Evolutionary conservation across 305 asterid species (phyloP).

Genomic region (Plantago coronopus): DNA sequence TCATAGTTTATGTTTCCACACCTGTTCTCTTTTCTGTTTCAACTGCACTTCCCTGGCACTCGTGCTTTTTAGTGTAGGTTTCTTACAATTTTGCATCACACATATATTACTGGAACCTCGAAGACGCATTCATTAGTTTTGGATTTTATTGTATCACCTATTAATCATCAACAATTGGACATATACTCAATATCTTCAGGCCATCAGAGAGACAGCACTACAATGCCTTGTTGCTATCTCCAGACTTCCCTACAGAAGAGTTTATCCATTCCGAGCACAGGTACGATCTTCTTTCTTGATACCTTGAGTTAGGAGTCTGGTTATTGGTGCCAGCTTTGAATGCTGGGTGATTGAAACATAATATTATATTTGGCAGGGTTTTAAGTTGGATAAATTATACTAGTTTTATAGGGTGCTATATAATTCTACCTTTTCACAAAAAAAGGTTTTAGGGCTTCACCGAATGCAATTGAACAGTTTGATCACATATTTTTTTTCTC

Average conservation of each 20-base stretch:
- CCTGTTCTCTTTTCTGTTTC: constrained; percentile 4
- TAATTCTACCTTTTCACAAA: no score
- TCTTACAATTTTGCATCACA: no score
- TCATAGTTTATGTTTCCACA: neutral
- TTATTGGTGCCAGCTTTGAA: neutral
- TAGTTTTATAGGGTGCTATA: no score
- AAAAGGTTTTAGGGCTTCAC: no score
- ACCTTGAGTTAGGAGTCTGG: neutral
- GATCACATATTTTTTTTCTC: no score
- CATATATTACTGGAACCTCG: neutral
- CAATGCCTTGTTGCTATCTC: constrained; percentile 87
- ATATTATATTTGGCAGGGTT: neutral
- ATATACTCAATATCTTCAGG: constrained; percentile 44
- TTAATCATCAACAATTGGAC: constrained; percentile 12
- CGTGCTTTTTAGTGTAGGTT: constrained; percentile 6
- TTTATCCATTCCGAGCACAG: constrained; percentile 72
- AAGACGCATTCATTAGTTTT: neutral
- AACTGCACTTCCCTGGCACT: constrained; percentile 1
- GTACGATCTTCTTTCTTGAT: constrained; percentile 30
- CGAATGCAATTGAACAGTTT: no score
- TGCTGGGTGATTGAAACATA: neutral
- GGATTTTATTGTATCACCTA: constrained; percentile 18
- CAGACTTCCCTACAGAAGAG: constrained; percentile 62
- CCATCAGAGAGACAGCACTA: constrained; percentile 74
- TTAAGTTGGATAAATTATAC: neutral